Evolutionary conservation across 2,329 filamentous ascomycete genomes (phyloP).

Genomic region (Colletotrichum siamense): DNA sequence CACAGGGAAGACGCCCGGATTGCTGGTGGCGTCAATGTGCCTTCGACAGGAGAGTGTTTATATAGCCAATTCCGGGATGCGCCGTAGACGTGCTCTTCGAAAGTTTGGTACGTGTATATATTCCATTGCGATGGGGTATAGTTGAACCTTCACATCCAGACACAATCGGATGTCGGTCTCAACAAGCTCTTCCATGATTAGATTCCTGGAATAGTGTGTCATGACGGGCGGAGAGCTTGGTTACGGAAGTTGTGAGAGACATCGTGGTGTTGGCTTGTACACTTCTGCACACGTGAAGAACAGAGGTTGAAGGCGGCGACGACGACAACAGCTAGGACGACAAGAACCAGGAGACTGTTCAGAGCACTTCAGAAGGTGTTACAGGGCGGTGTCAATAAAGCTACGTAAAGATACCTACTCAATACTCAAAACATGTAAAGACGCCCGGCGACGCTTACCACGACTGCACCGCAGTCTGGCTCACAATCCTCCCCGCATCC

Average conservation of each 20-base stretch:
- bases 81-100: background rate
- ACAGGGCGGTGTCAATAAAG: background rate
- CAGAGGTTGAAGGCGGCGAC: background rate
- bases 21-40: background rate
- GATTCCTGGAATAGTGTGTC: background rate
- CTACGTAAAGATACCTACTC: background rate
- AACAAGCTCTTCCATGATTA: background rate
- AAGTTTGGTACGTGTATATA: background rate
- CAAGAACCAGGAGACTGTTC: background rate
- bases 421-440: background rate
- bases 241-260: background rate
- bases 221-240: background rate
- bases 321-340: no score
- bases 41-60: background rate
- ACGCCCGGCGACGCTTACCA: background rate
- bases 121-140: background rate
- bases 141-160: background rate
- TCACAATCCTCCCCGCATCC: slow-evolving; percentile 43
- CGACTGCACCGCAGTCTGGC: slow-evolving; percentile 5
- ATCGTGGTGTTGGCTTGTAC: background rate
- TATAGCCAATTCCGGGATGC: background rate
- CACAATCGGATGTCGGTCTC: background rate
- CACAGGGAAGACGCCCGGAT: no score
- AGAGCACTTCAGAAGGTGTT: background rate
- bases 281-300: background rate